Evolutionary conservation across 1,284 basidiomycete species (phyloP), one percentile per base, ranked within the genome.

Genomic region (Sporisorium graminicola): DNA sequence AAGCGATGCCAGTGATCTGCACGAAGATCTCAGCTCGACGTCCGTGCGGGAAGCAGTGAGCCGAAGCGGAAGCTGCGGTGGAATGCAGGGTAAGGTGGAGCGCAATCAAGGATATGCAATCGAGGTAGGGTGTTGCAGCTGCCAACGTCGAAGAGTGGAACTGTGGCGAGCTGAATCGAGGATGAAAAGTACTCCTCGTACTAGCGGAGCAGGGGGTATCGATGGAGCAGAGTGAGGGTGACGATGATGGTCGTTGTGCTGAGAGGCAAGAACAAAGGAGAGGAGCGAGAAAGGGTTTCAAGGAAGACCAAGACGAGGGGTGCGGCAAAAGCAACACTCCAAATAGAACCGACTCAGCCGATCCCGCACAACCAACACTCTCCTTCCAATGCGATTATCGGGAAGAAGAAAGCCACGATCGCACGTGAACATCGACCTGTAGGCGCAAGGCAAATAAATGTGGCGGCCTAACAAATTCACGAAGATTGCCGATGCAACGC

Each of bases 321-420:
- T 49, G 27, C 47, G 47, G 16, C 37, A 18, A 43, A 55, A 55
- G 42, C 54, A 44, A 44, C 54, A 56, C 54, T 22, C 35, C 20
- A n/a, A 14, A 24, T 37, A 43, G n/a, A 40, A 6, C 40, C 16
- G 37, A 35, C 42, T 46, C 37, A 54, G 52, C 40, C 37, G 52
- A 54, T 42, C 27, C 26, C 35, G 52, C 52, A 40, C 26, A 29
- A 27, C 37, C n/a, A 54, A 54, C 52, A 54, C 24, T 20, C 18
- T n/a, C n/a, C n/a, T n/a, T n/a, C n/a, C n/a, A n/a, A n/a, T n/a
- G n/a, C n/a, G 37, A 49, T 49, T 16, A 18, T 50, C 49, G 26
- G 29, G 40, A 43, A 43, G 52, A 54, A 52, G 51, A 52, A 49
- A 31, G n/a, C 40, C 2, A 5, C 9, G 27, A 24, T n/a, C 27